Evolutionary conservation across 805 yeast genomes (phyloP).

Genomic region (Saturnispora sanitii): DNA sequence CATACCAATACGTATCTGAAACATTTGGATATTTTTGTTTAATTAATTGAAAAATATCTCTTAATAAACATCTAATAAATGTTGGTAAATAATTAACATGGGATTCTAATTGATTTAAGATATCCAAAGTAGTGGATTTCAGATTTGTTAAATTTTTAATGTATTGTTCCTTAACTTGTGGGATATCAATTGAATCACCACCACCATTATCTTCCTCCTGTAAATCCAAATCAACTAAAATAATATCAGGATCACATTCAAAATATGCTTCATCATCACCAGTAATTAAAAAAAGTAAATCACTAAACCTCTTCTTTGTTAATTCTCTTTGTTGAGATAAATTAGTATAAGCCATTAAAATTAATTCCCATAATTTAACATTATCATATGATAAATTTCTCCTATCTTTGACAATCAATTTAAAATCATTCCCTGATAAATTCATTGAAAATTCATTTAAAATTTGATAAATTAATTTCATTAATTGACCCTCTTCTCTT

Average conservation of each 20-base stretch:
- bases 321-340: conserved; percentile 39
- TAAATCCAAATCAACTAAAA: conserved; percentile 32
- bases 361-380: conserved; percentile 35
- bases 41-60: conserved; percentile 27
- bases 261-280: conserved; percentile 48
- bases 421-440: conserved; percentile 17
- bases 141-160: conserved; percentile 64
- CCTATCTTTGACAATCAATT: conserved; percentile 20
- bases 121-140: conserved; percentile 58
- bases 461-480: conserved; percentile 45
- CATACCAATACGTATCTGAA: conserved; percentile 46
- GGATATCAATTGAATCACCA: conserved; percentile 67
- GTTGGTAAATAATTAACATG: conserved; percentile 38
- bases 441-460: conserved; percentile 33
- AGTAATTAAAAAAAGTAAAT: conserved; percentile 29
- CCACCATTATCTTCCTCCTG: not conserved
- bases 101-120: conserved; percentile 42
- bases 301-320: conserved; percentile 33
- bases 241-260: conserved; percentile 70
- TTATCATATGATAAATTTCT: conserved; percentile 14
- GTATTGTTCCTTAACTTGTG: conserved; percentile 59
- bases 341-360: conserved; percentile 34
- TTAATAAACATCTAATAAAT: conserved; percentile 47
- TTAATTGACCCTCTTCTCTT: conserved; percentile 63
- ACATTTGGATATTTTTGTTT: conserved; percentile 44